Percentiles rank a stretch among this genome's conserved stretches.
These are phyloP conservation scores for Acrocalymma vagum DNA, from an alignment of 2,329 filamentous ascomycete species.

Conservation along the genomic window DNA sequence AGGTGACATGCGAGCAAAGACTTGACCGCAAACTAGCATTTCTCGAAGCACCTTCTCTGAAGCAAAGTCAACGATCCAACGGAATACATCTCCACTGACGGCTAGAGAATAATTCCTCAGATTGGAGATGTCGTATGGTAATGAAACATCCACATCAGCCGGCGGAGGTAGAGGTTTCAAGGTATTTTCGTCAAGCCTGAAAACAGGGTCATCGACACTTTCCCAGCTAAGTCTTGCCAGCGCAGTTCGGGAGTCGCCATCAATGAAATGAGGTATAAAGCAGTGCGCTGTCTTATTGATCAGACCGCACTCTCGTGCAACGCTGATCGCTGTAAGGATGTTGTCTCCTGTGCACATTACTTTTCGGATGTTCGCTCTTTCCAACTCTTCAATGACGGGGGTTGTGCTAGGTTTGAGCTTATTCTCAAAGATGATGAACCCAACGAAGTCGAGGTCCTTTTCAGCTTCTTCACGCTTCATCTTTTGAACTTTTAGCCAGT, in stretches of 20 bases:
- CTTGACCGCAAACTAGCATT: conserved; percentile 90
- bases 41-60: conserved; percentile 79
- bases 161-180: conserved; percentile 80
- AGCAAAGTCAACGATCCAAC: conserved; percentile 94
- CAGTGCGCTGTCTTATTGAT: conserved; percentile 85
- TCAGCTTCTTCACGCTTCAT: conserved; percentile 90
- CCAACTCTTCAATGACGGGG: conserved; percentile 81
- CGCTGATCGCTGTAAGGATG: conserved; percentile 94
- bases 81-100: conserved; percentile 91
- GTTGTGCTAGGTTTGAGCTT: conserved; percentile 92
- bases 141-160: conserved; percentile 77
- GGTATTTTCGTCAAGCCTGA: conserved; percentile 79
- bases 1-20: conserved; percentile 98
- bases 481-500: conserved; percentile 94
- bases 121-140: conserved; percentile 85
- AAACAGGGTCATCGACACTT: conserved; percentile 86
- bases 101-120: conserved; percentile 87
- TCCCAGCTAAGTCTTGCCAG: conserved; percentile 85
- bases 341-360: conserved; percentile 99
- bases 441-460: conserved; percentile 82
- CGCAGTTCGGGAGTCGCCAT: conserved; percentile 78
- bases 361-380: conserved; percentile 82
- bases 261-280: conserved; percentile 87
- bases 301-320: conserved; percentile 87
- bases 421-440: conserved; percentile 99